Conservation (phyloP, 169 alveolate species). For the Plasmodium gaboni region DNA sequence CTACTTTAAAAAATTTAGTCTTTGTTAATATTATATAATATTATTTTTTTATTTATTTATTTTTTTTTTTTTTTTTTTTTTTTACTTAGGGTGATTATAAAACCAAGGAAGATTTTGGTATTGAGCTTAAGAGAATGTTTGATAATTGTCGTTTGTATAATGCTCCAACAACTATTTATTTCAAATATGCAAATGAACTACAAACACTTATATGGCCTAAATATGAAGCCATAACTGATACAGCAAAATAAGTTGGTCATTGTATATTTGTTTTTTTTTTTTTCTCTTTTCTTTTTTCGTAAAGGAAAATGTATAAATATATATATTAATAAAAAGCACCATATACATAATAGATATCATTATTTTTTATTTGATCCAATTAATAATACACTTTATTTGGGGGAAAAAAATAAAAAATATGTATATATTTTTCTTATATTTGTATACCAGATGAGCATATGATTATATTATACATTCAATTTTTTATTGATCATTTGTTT, state of each 20-base stretch:
- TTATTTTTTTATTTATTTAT: neutral
- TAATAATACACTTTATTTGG: too few species aligned
- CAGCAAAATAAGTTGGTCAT: constrained; percentile 10
- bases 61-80: neutral
- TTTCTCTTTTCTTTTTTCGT: constrained; percentile 7
- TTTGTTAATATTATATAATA: neutral
- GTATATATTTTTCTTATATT: too few species aligned
- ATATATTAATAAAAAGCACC: too few species aligned
- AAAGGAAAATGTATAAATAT: too few species aligned
- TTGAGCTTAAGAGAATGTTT: constrained; percentile 95
- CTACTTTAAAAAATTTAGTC: neutral
- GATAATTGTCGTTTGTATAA: constrained; percentile 96
- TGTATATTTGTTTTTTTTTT: neutral
- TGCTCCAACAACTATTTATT: constrained; percentile 95
- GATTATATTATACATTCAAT: too few species aligned
- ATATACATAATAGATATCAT: too few species aligned
- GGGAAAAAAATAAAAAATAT: too few species aligned
- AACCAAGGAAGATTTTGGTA: constrained; percentile 91
- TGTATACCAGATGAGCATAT: too few species aligned
- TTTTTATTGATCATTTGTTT: too few species aligned
- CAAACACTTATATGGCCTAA: constrained; percentile 94
- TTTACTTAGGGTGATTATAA: constrained; percentile 91
- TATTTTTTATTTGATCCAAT: too few species aligned
- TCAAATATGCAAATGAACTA: constrained; percentile 96
- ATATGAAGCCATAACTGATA: constrained; percentile 82